Conservation (phyloP, 345 rosid genomes). For the Trapa incisa region DNA sequence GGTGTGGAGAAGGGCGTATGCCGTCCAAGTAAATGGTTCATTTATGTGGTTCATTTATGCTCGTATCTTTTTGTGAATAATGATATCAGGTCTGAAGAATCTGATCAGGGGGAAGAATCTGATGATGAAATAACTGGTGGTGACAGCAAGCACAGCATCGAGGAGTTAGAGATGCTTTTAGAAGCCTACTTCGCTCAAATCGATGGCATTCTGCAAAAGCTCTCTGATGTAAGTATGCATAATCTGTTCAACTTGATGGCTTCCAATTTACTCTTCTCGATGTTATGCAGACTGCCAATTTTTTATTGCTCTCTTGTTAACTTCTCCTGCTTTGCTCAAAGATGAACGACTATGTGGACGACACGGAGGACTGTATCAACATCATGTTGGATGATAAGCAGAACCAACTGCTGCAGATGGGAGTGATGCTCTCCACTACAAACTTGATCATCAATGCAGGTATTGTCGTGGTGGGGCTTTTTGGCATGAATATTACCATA, state of each 20-base stretch:
- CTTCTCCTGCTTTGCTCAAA: neutral
- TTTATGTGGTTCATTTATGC: neutral
- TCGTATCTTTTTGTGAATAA: neutral
- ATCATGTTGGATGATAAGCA: conserved; percentile 47
- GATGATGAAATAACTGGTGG: conserved; percentile 6
- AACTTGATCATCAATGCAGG: conserved; percentile 37
- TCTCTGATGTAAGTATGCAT: conserved; percentile 29
- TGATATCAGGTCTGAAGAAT: conserved; percentile 20
- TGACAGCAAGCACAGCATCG: conserved; percentile 23
- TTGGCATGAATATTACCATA: conserved; percentile 39
- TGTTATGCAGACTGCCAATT: neutral
- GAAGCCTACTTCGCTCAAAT: conserved; percentile 48
- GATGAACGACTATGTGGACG: conserved; percentile 44
- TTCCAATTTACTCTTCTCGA: neutral
- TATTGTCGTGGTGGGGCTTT: conserved; percentile 31
- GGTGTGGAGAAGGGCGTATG: too few species aligned
- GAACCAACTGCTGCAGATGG: conserved; percentile 41
- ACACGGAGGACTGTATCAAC: conserved; percentile 49
- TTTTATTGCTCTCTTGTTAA: neutral
- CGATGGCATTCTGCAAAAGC: conserved; percentile 35
- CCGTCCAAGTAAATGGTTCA: too few species aligned
- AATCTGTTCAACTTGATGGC: neutral
- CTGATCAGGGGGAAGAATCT: conserved; percentile 9
- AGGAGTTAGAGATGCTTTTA: conserved; percentile 47
- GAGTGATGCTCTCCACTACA: conserved; percentile 34